Evolutionary conservation across 2,329 filamentous ascomycete species (phyloP).

Genomic region (Fusarium tjaetaba): DNA sequence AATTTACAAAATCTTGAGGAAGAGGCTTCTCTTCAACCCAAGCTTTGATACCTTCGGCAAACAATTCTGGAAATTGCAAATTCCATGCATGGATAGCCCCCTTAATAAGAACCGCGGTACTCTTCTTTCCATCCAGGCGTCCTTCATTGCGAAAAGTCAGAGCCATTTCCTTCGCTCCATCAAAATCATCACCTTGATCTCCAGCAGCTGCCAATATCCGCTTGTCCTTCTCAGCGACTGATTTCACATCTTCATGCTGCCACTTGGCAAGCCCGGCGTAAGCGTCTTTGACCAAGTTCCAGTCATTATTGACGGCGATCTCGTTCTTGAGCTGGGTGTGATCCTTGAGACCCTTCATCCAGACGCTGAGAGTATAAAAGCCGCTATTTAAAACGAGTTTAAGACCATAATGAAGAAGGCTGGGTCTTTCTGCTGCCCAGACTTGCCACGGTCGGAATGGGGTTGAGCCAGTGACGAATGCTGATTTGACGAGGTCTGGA

Average conservation of each 20-base stretch:
- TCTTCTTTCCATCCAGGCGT: background rate
- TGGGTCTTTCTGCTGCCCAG: slow-evolving; percentile 43
- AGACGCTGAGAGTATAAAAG: slow-evolving; percentile 42
- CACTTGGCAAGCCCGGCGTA: slow-evolving; percentile 37
- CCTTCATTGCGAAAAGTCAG: background rate
- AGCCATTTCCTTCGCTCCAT: slow-evolving; percentile 33
- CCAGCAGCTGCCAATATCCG: slow-evolving; percentile 45
- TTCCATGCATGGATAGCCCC: slow-evolving; percentile 51
- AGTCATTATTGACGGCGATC: slow-evolving; percentile 47
- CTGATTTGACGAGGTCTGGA: slow-evolving; percentile 35
- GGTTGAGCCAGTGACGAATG: slow-evolving; percentile 44
- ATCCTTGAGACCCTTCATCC: slow-evolving; percentile 40
- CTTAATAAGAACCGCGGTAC: background rate
- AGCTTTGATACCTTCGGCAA: slow-evolving; percentile 49
- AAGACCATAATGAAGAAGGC: slow-evolving; percentile 41
- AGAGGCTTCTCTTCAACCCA: slow-evolving; percentile 47
- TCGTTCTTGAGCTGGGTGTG: slow-evolving; percentile 47
- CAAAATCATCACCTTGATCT: slow-evolving; percentile 49
- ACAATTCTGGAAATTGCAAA: slow-evolving; percentile 52
- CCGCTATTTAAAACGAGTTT: slow-evolving; percentile 39
- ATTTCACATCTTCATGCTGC: slow-evolving; percentile 39
- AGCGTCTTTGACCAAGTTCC: slow-evolving; percentile 40
- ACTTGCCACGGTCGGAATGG: slow-evolving; percentile 45
- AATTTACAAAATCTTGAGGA: slow-evolving; percentile 38
- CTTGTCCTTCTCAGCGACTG: slow-evolving; percentile 24